These are phyloP conservation scores for Ophiostoma piceae DNA, from an alignment of 2,329 filamentous ascomycete genomes.

Conservation along the genomic window DNA sequence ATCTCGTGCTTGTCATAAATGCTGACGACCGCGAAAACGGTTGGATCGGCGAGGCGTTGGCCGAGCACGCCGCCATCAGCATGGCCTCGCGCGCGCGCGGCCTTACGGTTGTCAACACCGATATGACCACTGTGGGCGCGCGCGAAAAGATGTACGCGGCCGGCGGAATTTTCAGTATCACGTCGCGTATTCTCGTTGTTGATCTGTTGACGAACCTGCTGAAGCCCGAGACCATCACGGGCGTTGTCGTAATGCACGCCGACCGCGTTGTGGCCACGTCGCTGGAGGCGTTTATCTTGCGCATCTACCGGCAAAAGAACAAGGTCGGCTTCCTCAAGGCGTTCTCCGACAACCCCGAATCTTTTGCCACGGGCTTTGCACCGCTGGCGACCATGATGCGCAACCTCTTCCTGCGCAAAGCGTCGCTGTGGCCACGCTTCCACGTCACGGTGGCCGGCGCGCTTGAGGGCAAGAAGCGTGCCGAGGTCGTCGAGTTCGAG, in stretches of 20 bases:
- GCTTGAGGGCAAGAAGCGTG: constrained; percentile 84
- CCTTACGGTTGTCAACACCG: constrained; percentile 87
- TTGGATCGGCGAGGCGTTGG: constrained; percentile 93
- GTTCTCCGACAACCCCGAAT: constrained; percentile 88
- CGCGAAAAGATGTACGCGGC: constrained; percentile 87
- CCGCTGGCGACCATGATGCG: constrained; percentile 86
- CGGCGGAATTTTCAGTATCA: constrained; percentile 92
- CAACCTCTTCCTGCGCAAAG: constrained; percentile 83
- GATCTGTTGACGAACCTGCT: constrained; percentile 83
- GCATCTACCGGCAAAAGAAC: constrained; percentile 92
- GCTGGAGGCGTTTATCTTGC: constrained; percentile 87
- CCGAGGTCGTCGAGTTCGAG: constrained; percentile 94
- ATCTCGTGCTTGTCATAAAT: constrained; percentile 80
- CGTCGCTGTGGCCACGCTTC: constrained; percentile 87
- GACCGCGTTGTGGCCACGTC: constrained; percentile 83
- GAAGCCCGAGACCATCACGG: constrained; percentile 78
- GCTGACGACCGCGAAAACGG: constrained; percentile 90
- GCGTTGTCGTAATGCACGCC: constrained; percentile 80
- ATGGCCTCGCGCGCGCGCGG: constrained; percentile 61
- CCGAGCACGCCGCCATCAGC: constrained; percentile 91
- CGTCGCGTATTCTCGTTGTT: constrained; percentile 88
- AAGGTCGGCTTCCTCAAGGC: constrained; percentile 91
- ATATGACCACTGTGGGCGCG: constrained; percentile 78
- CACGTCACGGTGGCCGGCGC: constrained; percentile 85
- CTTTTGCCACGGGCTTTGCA: constrained; percentile 81